These are phyloP conservation scores for Posidonia oceanica DNA, from an alignment of 116 monocot genomes.

Conservation along the genomic window DNA sequence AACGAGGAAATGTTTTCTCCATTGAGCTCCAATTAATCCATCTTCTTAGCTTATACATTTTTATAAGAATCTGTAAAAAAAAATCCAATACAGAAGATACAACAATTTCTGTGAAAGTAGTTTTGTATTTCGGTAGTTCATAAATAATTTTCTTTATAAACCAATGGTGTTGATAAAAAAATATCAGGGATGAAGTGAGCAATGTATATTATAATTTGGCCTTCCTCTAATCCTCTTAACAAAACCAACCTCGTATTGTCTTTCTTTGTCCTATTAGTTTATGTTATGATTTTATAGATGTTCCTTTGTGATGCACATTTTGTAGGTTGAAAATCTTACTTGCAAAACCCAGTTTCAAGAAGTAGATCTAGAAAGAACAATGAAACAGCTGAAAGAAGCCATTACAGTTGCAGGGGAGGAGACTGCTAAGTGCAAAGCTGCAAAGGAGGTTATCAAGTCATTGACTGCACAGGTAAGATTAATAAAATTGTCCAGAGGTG, in stretches of 20 bases:
- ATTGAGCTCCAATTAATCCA: no score
- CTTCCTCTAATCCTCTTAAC: not conserved
- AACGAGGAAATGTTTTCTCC: no score
- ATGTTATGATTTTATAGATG: not conserved
- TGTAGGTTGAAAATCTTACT: conserved; percentile 75
- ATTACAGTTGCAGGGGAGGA: conserved; percentile 80
- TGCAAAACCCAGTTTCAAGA: conserved; percentile 76
- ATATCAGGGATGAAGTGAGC: not conserved
- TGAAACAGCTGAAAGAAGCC: conserved; percentile 87
- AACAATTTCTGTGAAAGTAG: no score
- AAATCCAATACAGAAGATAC: no score
- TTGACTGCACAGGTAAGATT: conserved; percentile 80
- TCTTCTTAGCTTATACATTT: no score
- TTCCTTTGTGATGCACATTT: not conserved
- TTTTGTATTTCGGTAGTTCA: no score
- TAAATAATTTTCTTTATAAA: no score
- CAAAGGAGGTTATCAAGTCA: conserved; percentile 97
- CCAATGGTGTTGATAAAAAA: no score
- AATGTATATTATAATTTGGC: not conserved
- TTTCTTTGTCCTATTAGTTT: not conserved
- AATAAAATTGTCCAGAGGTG: conserved; percentile 3
- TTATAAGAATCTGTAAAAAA: no score
- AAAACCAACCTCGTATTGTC: not conserved
- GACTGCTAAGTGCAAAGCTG: conserved; percentile 95
- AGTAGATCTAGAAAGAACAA: conserved; percentile 82